phyloP scores from a whole-genome alignment of 208 protist species.

The Novymonas esmeraldas region DNA sequence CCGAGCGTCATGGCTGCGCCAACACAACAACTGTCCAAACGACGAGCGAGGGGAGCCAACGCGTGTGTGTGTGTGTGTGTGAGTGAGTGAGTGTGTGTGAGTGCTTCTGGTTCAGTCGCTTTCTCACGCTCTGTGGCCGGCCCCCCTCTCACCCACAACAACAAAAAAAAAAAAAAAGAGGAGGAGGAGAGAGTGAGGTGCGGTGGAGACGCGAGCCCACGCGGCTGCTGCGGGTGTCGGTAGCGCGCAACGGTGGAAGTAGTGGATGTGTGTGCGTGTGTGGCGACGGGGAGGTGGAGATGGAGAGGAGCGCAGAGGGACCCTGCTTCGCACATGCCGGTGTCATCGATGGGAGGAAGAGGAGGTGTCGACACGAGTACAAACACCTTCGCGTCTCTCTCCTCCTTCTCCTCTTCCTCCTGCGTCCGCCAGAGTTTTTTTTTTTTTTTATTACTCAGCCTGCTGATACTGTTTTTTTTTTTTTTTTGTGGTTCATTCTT shows the following conservation, averaged over 20 bases:
- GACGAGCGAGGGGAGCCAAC: background rate
- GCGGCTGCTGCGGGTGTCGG: no score
- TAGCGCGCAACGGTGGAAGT: no score
- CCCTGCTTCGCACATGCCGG: no score
- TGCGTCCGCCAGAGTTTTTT: background rate
- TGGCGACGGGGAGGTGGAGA: no score
- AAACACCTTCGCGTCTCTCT: background rate
- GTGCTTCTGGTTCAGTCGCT: background rate
- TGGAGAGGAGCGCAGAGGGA: no score
- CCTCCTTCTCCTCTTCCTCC: background rate
- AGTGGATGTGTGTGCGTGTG: no score
- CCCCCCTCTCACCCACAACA: background rate
- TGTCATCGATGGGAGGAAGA: no score
- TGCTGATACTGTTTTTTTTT: no score
- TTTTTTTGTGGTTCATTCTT: no score
- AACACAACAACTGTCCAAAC: no score
- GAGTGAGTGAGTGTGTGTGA: conserved; percentile 19
- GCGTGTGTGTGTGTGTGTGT: background rate
- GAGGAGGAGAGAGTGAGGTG: background rate
- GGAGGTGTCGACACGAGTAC: no score
- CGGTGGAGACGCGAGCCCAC: no score
- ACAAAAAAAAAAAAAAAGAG: background rate
- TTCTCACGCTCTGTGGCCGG: background rate
- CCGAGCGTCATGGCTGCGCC: conserved; percentile 1
- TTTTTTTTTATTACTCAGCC: background rate